These are phyloP conservation scores for Coniella lustricola DNA, from an alignment of 2,329 filamentous ascomycete genomes.

Conservation along the genomic window DNA sequence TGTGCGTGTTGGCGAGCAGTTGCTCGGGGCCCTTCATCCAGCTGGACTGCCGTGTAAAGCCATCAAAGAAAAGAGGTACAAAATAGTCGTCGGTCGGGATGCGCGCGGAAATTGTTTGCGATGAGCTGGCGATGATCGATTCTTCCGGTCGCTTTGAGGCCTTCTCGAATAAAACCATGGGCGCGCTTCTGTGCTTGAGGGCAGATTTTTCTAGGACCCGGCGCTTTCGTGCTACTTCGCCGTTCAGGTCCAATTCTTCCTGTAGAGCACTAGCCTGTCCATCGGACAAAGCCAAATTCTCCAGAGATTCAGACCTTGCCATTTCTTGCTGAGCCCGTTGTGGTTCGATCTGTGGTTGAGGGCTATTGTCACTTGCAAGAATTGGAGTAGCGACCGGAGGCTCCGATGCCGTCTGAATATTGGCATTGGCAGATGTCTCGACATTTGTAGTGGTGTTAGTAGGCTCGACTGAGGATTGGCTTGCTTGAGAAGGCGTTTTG, in stretches of 20 bases:
- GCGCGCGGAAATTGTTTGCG: conserved; percentile 27
- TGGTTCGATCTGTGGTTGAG: neutral
- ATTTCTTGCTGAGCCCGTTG: neutral
- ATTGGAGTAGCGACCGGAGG: too few relatives aligned
- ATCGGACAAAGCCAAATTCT: neutral
- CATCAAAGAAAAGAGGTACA: conserved; percentile 54
- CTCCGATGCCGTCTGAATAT: too few relatives aligned
- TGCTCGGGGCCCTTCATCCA: conserved; percentile 62
- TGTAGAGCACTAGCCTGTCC: neutral
- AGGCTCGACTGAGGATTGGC: too few relatives aligned
- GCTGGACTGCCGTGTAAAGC: conserved; percentile 45
- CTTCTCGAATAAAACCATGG: conserved; percentile 73
- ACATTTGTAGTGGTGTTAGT: too few relatives aligned
- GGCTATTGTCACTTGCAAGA: too few relatives aligned
- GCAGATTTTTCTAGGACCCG: conserved; percentile 9
- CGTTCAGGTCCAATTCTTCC: neutral
- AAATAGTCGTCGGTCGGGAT: conserved; percentile 55
- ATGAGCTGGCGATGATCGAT: conserved; percentile 35
- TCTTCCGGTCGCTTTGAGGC: conserved; percentile 45
- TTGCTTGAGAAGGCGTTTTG: too few relatives aligned
- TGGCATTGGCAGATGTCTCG: too few relatives aligned
- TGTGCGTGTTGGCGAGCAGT: conserved; percentile 74
- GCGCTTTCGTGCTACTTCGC: conserved; percentile 2
- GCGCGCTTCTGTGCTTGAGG: conserved; percentile 52
- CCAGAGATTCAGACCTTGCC: neutral